A percentile compares a stretch with the other conserved stretches of the same genome.
Conservation (phyloP, 768 basidiomycete species). For the Macrolepiota fuliginosa region DNA sequence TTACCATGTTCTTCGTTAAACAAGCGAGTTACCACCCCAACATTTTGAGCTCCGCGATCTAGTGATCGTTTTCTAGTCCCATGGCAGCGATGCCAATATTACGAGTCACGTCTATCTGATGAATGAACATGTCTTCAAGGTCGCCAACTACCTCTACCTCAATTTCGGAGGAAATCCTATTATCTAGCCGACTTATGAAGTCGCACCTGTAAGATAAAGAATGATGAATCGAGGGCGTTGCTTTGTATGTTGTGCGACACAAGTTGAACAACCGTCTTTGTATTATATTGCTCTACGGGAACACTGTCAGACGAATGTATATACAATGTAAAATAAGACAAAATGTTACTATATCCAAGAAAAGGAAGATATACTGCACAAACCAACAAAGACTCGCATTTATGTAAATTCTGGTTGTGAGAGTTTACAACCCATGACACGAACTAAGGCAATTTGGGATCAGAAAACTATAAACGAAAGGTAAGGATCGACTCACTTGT, state of each 20-base stretch:
- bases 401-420: conserved; percentile 13
- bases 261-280: neutral
- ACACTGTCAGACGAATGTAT: neutral
- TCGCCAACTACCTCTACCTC: conserved; percentile 34
- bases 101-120: conserved; percentile 25
- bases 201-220: too few species aligned
- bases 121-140: conserved; percentile 41
- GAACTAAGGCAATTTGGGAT: conserved; percentile 26
- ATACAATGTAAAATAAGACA: neutral
- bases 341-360: conserved; percentile 7
- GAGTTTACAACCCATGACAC: conserved; percentile 53
- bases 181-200: too few species aligned
- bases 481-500: conserved; percentile 28
- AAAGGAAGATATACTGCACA: neutral
- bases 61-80: conserved; percentile 33
- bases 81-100: conserved; percentile 35
- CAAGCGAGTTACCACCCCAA: too few species aligned
- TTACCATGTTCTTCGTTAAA: too few species aligned
- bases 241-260: neutral
- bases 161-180: too few species aligned
- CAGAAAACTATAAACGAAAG: neutral
- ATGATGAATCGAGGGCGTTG: neutral
- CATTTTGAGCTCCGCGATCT: too few species aligned
- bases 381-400: neutral
- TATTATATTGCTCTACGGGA: neutral